Evolutionary conservation across 1,139 yeast genomes (phyloP), one percentile per base, ranked within the genome.

Genomic region (Spencermartinsiella ligniputridi): DNA sequence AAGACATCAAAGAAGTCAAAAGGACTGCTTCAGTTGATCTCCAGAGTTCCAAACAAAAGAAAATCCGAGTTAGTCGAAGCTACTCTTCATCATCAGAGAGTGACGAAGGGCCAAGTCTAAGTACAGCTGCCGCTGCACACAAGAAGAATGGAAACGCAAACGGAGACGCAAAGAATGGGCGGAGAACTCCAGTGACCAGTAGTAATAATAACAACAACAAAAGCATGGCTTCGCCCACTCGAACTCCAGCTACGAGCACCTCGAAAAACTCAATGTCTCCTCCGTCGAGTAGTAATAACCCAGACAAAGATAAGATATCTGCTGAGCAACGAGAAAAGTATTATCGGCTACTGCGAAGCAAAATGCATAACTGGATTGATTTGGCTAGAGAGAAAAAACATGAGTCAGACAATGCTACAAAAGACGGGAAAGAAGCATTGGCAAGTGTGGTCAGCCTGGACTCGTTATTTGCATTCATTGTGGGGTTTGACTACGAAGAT

Each of bases 401-500:
- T 51, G 67, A 61, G 36, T 58, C 69, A 4, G 71, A 67, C 51
- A 49, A 52, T 17, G 60, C 60, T 4, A 48, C 50, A 6, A 46
- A 51, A 16, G 50, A 53, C 13, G 51, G 60, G 12, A 46, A 57
- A 32, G 52, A 52, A 22, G 54, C 52, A 13, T 54, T 53, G 11
- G 67, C 68, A 0, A 58, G 60, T 3, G 62, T 63, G 2, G 48
- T 56, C 11, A 57, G 60, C n/a, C 48, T 68, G 47, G 71, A 67
- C 48, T 55, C 70, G 6, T 46, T 66, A 18, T 49, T 67, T 19
- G 65, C 68, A 33, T 69, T 68, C 46, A 54, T 68, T 24, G 60
- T 68, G 2, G 72, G 65, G 3, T 69, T 69, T 48, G 69, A 67
- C 46, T 67, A 62, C 47, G 72, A 68, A 39, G 74, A 69, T 42